phyloP scores from a whole-genome alignment of 2,329 filamentous ascomycete genomes.

The Epichloe glyceriae region DNA sequence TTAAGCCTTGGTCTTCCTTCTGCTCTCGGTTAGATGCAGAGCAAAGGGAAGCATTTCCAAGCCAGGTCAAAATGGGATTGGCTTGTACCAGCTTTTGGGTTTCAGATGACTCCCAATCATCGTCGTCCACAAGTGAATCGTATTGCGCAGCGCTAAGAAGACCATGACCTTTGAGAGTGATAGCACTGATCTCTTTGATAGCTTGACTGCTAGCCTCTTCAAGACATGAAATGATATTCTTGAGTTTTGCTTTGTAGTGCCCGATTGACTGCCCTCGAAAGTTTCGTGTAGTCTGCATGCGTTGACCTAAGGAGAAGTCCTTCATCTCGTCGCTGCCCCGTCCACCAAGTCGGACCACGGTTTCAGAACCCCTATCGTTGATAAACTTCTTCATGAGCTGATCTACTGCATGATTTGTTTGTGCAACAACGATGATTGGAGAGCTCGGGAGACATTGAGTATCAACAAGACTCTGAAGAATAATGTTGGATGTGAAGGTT shows the following conservation, averaged over 20 bases:
- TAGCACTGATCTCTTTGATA: conserved; percentile 34
- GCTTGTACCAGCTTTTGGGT: not conserved
- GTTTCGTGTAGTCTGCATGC: conserved; percentile 17
- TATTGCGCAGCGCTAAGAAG: conserved; percentile 52
- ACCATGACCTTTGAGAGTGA: conserved; percentile 37
- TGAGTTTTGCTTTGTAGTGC: conserved; percentile 3
- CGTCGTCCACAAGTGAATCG: conserved; percentile 43
- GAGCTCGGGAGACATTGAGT: conserved; percentile 24
- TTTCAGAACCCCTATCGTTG: conserved; percentile 29
- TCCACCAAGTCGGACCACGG: conserved; percentile 48
- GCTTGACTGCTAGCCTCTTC: conserved; percentile 11
- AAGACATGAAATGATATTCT: conserved; percentile 5
- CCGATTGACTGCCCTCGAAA: conserved; percentile 7
- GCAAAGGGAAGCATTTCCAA: conserved; percentile 4
- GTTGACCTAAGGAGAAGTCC: conserved; percentile 41
- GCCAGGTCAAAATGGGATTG: conserved; percentile 7
- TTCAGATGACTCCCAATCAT: conserved; percentile 20
- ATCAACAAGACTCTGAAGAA: conserved; percentile 36
- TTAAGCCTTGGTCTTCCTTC: not conserved
- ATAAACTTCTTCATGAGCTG: conserved; percentile 59
- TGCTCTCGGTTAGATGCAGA: not conserved
- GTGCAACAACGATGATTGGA: conserved; percentile 67
- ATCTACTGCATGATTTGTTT: conserved; percentile 85
- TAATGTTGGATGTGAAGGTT: conserved; percentile 66
- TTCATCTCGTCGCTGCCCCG: conserved; percentile 54